These are phyloP conservation scores for Rhodotorula toruloides DNA, from an alignment of 768 basidiomycete species.

Conservation along the genomic window DNA sequence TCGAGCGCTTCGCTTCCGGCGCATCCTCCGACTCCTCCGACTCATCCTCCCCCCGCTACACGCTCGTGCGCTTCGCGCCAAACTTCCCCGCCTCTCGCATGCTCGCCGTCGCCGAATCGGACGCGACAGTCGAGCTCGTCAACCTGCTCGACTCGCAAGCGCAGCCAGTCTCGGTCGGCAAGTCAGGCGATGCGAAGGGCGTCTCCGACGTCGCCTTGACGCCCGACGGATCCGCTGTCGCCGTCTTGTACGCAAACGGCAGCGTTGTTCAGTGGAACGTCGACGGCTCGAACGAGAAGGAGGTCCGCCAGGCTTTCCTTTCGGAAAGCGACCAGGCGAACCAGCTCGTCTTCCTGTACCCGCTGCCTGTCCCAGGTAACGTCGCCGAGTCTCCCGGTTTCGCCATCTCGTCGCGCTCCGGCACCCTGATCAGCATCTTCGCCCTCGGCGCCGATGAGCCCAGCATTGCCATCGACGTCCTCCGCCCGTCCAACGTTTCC, in stretches of 20 bases:
- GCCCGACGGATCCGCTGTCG: constrained; percentile 6
- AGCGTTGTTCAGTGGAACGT: too few relatives aligned
- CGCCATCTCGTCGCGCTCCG: not conserved
- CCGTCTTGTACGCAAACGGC: not conserved
- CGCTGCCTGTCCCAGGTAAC: not conserved
- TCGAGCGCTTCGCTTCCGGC: too few relatives aligned
- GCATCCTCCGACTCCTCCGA: not conserved
- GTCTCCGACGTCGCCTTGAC: constrained; percentile 19
- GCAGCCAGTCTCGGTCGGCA: not conserved
- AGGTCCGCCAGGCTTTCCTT: not conserved
- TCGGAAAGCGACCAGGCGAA: not conserved
- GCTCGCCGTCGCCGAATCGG: constrained; percentile 1
- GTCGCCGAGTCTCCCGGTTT: not conserved
- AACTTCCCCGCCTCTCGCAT: not conserved
- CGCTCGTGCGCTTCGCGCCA: constrained; percentile 9
- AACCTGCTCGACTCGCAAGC: not conserved
- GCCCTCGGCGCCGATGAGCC: not conserved
- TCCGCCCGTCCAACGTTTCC: not conserved
- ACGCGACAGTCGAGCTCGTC: not conserved
- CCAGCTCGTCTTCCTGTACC: constrained; percentile 5
- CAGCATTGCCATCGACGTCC: not conserved
- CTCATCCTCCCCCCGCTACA: not conserved
- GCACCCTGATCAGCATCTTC: constrained; percentile 2
- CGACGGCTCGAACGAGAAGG: not conserved
- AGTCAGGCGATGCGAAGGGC: not conserved